These are phyloP conservation scores for Penicillium robsamsonii DNA, from an alignment of 495 filamentous ascomycete species.

Conservation along the genomic window DNA sequence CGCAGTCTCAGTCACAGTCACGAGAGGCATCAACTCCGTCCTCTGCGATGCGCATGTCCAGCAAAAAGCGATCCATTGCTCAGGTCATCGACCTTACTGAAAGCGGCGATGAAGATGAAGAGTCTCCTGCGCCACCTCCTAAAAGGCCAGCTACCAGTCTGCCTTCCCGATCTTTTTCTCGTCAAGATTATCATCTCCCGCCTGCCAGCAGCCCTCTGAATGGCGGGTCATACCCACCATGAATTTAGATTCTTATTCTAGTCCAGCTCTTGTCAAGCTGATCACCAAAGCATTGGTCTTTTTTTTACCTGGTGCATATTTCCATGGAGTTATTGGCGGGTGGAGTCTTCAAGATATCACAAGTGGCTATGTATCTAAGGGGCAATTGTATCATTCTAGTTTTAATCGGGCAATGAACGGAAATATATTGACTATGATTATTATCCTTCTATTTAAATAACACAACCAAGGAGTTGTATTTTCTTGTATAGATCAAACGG, in stretches of 20 bases:
- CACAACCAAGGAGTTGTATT: not conserved
- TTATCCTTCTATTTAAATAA: not conserved
- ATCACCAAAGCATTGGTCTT: not conserved
- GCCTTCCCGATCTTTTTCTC: conserved; percentile 18
- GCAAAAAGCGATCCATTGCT: conserved; percentile 60
- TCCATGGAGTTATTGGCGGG: conserved; percentile 25
- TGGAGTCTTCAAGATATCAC: conserved; percentile 8
- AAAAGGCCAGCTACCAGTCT: conserved; percentile 48
- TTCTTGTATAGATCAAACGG: not conserved
- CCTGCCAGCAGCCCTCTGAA: conserved; percentile 25
- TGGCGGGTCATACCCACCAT: conserved; percentile 22
- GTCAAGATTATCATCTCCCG: conserved; percentile 25
- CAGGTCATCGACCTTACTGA: conserved; percentile 78
- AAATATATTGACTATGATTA: not conserved
- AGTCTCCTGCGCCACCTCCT: conserved; percentile 50
- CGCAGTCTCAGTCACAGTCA: conserved; percentile 55
- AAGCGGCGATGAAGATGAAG: conserved; percentile 73
- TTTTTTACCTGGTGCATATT: conserved; percentile 16
- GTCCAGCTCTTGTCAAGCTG: not conserved
- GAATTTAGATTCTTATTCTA: not conserved
- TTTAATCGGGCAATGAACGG: not conserved
- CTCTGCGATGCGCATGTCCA: conserved; percentile 41
- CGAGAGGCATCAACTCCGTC: conserved; percentile 52
- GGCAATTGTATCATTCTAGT: not conserved
- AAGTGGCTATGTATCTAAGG: not conserved